These are phyloP conservation scores for Ramaria rubella DNA, from an alignment of 768 basidiomycete genomes.

Conservation along the genomic window DNA sequence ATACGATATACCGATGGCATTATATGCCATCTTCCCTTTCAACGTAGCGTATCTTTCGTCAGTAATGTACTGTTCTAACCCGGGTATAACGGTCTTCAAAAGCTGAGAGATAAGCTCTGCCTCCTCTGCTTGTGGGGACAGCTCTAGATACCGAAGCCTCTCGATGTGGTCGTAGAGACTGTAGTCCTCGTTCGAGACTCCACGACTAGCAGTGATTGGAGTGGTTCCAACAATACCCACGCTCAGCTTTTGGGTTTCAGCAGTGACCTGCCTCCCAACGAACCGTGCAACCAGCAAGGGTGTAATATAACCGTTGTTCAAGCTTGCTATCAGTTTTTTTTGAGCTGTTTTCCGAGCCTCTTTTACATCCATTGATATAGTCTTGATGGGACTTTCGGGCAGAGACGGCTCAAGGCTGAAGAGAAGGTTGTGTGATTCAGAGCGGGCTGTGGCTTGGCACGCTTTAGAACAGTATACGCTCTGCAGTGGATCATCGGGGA, in stretches of 20 bases:
- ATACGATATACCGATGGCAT: constrained; percentile 67
- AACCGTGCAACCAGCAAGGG: constrained; percentile 64
- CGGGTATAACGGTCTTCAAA: constrained; percentile 56
- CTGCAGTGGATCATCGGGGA: constrained; percentile 44
- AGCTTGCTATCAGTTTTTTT: constrained; percentile 45
- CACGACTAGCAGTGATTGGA: not conserved
- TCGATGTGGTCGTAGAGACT: constrained; percentile 71
- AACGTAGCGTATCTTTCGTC: constrained; percentile 56
- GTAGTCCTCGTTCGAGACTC: constrained; percentile 38
- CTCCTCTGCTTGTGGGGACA: constrained; percentile 44
- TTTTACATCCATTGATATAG: constrained; percentile 24
- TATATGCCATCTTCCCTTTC: constrained; percentile 69
- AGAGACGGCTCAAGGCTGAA: constrained; percentile 62
- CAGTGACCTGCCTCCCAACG: constrained; percentile 62
- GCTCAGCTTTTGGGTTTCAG: constrained; percentile 55
- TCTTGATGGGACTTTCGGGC: constrained; percentile 33
- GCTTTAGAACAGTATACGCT: constrained; percentile 69
- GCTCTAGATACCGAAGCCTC: constrained; percentile 59
- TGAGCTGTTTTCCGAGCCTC: constrained; percentile 55
- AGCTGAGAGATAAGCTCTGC: constrained; percentile 45
- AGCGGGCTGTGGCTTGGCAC: constrained; percentile 50
- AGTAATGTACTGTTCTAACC: constrained; percentile 63
- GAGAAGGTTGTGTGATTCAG: constrained; percentile 60
- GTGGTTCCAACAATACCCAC: constrained; percentile 14
- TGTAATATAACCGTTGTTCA: constrained; percentile 40